phyloP scores from a whole-genome alignment of 768 basidiomycete genomes.

The Coprinopsis strossmayeri region DNA sequence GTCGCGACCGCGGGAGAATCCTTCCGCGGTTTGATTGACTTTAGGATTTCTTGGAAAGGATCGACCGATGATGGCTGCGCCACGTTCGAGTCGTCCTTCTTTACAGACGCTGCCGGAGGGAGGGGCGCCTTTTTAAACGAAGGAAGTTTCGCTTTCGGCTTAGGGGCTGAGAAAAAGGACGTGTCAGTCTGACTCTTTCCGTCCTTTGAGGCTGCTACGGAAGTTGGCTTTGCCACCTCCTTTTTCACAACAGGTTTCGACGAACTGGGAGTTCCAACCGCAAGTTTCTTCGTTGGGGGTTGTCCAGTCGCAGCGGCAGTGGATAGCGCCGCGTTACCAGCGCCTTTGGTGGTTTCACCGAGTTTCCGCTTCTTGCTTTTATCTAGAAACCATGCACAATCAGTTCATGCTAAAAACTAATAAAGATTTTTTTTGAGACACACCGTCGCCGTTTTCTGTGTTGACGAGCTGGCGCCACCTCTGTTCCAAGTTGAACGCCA shows the following conservation, averaged over 20 bases:
- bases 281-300: conserved; percentile 65
- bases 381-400: conserved; percentile 35
- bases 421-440: too few species aligned
- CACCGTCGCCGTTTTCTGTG: too few species aligned
- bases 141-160: conserved; percentile 77
- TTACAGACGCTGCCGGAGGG: conserved; percentile 19
- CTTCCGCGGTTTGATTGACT: conserved; percentile 61
- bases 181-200: conserved; percentile 73
- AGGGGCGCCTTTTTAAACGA: conserved; percentile 74
- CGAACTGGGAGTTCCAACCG: conserved; percentile 39
- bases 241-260: conserved; percentile 43
- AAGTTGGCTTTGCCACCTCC: conserved; percentile 34
- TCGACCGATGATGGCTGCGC: conserved; percentile 74
- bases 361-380: conserved; percentile 74
- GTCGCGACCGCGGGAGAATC: conserved; percentile 59
- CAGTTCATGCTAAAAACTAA: too few species aligned
- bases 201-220: conserved; percentile 17
- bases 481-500: conserved; percentile 83
- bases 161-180: conserved; percentile 84
- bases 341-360: conserved; percentile 26
- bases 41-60: conserved; percentile 79
- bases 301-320: too few species aligned
- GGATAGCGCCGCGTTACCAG: background rate
- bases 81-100: conserved; percentile 55
- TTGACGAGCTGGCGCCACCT: conserved; percentile 67